Evolutionary conservation across 768 basidiomycete species (phyloP).

Genomic region (Psilocybe sp.): DNA sequence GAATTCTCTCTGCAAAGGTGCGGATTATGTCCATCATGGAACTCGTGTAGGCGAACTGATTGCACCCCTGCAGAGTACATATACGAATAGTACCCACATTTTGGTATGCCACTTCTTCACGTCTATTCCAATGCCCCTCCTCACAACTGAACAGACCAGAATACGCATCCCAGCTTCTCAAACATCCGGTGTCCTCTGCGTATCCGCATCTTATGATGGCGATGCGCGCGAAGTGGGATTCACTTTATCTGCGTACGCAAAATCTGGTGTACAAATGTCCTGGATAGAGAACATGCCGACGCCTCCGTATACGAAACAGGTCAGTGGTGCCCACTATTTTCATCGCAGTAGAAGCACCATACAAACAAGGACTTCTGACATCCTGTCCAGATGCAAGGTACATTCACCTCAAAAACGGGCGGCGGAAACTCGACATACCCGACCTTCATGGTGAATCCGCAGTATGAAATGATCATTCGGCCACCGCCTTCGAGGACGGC

Average conservation of each 20-base stretch:
- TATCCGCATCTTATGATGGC: constrained; percentile 73
- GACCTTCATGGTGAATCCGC: constrained; percentile 88
- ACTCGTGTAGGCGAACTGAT: neutral
- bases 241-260: constrained; percentile 61
- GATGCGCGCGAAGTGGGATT: constrained; percentile 58
- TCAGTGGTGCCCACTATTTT: constrained; percentile 9
- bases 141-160: constrained; percentile 25
- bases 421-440: constrained; percentile 83
- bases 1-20: constrained; percentile 38
- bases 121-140: neutral
- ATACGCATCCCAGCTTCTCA: constrained; percentile 32
- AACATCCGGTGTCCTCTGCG: constrained; percentile 40
- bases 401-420: constrained; percentile 65
- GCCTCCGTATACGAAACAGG: constrained; percentile 41
- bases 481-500: constrained; percentile 20
- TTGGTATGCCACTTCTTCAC: constrained; percentile 28
- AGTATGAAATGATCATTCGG: constrained; percentile 69
- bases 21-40: neutral
- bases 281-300: constrained; percentile 44
- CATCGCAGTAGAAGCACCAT: neutral
- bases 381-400: constrained; percentile 49
- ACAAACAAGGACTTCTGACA: neutral
- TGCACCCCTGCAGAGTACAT: constrained; percentile 35
- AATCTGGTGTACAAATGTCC: constrained; percentile 27
- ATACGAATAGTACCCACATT: constrained; percentile 51